phyloP scores from a whole-genome alignment of 2,329 filamentous ascomycete species.

The Arthroderma uncinatum region DNA sequence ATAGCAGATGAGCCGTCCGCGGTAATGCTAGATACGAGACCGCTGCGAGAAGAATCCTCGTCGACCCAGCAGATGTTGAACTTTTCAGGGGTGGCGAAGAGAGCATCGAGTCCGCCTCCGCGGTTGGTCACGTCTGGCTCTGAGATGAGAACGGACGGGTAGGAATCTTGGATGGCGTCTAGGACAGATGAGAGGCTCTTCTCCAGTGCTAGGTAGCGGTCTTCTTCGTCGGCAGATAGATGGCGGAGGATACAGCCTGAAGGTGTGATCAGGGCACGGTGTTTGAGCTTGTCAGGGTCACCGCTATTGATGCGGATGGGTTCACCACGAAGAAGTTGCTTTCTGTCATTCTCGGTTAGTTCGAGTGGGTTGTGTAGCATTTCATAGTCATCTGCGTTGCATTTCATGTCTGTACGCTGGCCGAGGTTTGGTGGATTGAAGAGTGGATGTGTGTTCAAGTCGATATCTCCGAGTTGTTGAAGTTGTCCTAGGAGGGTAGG shows the following conservation, averaged over 20 bases:
- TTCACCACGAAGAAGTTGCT: slow-evolving; percentile 32
- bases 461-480: slow-evolving; percentile 28
- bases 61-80: slow-evolving; percentile 37
- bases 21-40: slow-evolving; percentile 19
- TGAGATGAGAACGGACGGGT: slow-evolving; percentile 27
- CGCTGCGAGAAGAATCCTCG: slow-evolving; percentile 25
- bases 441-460: slow-evolving; percentile 29
- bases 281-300: slow-evolving; percentile 28
- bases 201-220: slow-evolving; percentile 36
- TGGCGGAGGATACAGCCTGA: slow-evolving; percentile 36
- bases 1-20: slow-evolving; percentile 17
- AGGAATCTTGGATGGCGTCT: slow-evolving; percentile 28
- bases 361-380: slow-evolving; percentile 29
- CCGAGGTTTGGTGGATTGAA: slow-evolving; percentile 33
- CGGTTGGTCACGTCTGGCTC: slow-evolving; percentile 35
- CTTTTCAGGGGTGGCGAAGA: slow-evolving; percentile 35
- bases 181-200: slow-evolving; percentile 24
- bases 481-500: slow-evolving; percentile 30
- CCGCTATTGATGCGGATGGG: slow-evolving; percentile 28
- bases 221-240: slow-evolving; percentile 36
- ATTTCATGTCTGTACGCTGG: slow-evolving; percentile 35
- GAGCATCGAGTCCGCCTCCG: slow-evolving; percentile 35
- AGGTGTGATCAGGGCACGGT: slow-evolving; percentile 36
- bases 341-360: slow-evolving; percentile 34
- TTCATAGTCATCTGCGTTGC: slow-evolving; percentile 31